Conservation (phyloP, 1,284 basidiomycete genomes). For the Apiotrichum porosum region DNA sequence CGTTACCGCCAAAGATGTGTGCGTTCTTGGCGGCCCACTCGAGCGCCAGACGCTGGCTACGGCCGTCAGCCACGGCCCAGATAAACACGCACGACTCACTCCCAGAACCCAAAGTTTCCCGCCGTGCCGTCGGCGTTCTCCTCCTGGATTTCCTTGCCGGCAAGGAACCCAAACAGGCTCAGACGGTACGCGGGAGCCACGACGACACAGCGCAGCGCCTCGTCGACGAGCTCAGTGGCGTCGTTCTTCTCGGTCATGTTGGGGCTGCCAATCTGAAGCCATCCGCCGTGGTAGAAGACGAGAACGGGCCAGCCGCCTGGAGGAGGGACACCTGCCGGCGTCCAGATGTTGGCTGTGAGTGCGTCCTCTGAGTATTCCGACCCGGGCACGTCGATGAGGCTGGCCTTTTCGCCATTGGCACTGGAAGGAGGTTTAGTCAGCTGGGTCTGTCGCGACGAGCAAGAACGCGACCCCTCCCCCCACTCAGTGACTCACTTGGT, state of each 20-base stretch:
- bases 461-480: not conserved
- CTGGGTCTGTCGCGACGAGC: not conserved
- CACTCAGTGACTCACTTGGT: conserved; percentile 11
- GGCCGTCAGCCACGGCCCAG: not conserved
- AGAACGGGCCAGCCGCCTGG: conserved; percentile 22
- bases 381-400: conserved; percentile 1
- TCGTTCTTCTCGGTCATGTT: conserved; percentile 24
- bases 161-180: conserved; percentile 22
- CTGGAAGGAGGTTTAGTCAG: not conserved
- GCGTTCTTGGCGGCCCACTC: conserved; percentile 35
- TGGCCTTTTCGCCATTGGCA: conserved; percentile 11
- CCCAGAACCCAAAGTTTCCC: conserved; percentile 29
- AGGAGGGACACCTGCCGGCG: conserved; percentile 17
- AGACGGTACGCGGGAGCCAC: conserved; percentile 23
- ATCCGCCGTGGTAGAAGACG: conserved; percentile 25
- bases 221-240: conserved; percentile 10
- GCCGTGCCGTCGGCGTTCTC: conserved; percentile 21
- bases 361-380: conserved; percentile 15
- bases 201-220: conserved; percentile 13
- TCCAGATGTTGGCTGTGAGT: conserved; percentile 24
- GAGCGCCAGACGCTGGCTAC: conserved; percentile 24
- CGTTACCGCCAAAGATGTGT: conserved; percentile 33
- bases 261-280: conserved; percentile 26
- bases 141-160: conserved; percentile 15
- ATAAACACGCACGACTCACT: conserved; percentile 12